Evolutionary conservation across 768 basidiomycete genomes (phyloP), one percentile per base, ranked within the genome.

Genomic region (Pilatotrama ljubarskyi): DNA sequence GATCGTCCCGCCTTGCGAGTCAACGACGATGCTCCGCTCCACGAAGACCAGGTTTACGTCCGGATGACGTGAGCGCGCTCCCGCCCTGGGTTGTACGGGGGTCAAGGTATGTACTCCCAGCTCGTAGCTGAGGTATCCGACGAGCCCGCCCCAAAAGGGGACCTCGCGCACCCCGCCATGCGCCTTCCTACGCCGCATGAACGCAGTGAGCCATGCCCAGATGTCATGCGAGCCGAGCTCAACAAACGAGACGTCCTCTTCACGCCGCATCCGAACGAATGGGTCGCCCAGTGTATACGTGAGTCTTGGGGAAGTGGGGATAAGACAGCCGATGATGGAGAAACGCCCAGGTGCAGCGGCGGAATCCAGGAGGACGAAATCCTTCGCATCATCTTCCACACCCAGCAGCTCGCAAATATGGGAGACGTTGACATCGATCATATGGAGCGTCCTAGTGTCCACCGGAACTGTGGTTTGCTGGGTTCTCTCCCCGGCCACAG

Each of bases 91-190:
- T 25, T 79, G 70, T 54, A 78, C 73, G 50, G 87, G 74, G 20
- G 76, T 70, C 24, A 91, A 72, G 7, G 83, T 77, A 43, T 80
- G 73, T 5, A 86, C 80, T 13, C 91, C 92, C 17, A 92, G 77
- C 70, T 93, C 92, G 68, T 93, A 94, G 65, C 88, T 89, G 59
- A 93, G 73, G 59, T 82, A 84, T 9, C 92, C 92, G 22, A 93
- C 72, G 14, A 93, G 76, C 22, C 92, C 92, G 36, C 91, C 92
- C 90, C 91, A 92, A 70, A 93, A 93, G 0, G 91, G 91, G 43
- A 85, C 70, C 10, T 84, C 78, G 7, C 77, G 64, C 41, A 66
- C 66, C 3, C 89, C 88, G 22, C 78, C 78, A 22, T 65, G 60
- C 9, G 80, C 82, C 58, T 76, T 78, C 49, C 75, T 78, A 18